Evolutionary conservation across 108 stramenopile species (phyloP), one percentile per base, ranked within the genome.

Genomic region (Nannochloropsis gaditana): DNA sequence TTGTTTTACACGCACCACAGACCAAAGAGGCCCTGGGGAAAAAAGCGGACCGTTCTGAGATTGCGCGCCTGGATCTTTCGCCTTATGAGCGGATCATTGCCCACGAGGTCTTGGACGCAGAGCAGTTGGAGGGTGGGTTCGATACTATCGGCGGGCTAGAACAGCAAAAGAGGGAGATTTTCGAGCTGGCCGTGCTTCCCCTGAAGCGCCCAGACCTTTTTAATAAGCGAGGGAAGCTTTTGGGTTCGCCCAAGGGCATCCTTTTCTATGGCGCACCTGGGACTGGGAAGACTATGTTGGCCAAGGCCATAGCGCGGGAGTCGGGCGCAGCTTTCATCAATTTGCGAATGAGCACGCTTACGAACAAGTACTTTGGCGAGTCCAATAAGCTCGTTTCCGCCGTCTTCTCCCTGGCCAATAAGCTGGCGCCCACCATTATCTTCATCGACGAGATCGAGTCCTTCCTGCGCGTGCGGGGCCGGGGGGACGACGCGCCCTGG

Each of bases 361-460:
- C 95, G 95, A 93, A 94, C 92, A 99, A 99, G 90, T 99, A 94
- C 93, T 95, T 97, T 83, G 98, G 98, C 9, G 98, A 99, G 90
- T 93, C 92, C 84, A 95, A 98, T 84, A 98, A 98, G 89, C 82
- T 97, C 50, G 94, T 96, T 45, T 91, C 94, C 19, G 97, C 97
- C 17, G 93, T 95, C 9, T 99, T 99, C 90, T 88, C 91, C 44
- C 86, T 99, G 87, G 96, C 97, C 10, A 86, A 90, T 79, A 98
- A 98, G 85, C 88, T 99, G 80, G 92, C 95, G 9, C 98, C 98
- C 5, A 93, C 93, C 83, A 93, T 99, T 43, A 92, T 99, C 31
- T 99, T 99, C 87, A 95, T 99, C 45, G 98, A 98, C 89, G 98
- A 99, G 90, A 92, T 99, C 45, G 98, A 99, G 90, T 93, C 95